phyloP scores from a whole-genome alignment of 2,329 filamentous ascomycete species.

The Didymosphaeria variabile region DNA sequence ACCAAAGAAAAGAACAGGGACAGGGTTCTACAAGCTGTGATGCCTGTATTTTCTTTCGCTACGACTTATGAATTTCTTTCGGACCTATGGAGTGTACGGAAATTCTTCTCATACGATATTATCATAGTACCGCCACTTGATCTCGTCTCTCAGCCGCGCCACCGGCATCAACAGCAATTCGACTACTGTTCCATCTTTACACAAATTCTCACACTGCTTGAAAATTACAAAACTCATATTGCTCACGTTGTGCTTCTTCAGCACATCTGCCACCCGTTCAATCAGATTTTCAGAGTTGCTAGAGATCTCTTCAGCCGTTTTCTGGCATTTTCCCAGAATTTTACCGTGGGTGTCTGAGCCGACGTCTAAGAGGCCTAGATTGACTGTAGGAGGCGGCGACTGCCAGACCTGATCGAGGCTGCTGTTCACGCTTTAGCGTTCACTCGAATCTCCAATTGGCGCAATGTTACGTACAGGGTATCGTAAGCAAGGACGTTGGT shows the following conservation, averaged over 20 bases:
- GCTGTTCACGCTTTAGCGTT: neutral
- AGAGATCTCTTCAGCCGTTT: neutral
- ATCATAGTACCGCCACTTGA: neutral
- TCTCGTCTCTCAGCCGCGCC: neutral
- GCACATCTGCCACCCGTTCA: neutral
- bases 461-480: neutral
- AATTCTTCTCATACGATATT: neutral
- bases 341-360: neutral
- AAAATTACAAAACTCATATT: neutral
- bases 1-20: constrained; percentile 20
- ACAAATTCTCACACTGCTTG: neutral
- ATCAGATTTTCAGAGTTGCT: neutral
- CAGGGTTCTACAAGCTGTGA: constrained; percentile 23
- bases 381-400: neutral
- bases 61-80: neutral
- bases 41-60: neutral
- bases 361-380: neutral
- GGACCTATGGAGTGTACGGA: neutral
- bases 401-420: neutral
- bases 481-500: neutral
- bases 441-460: neutral
- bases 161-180: neutral
- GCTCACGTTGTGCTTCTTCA: neutral
- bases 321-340: neutral
- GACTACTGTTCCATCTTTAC: neutral